Conservation (phyloP, 2,329 filamentous ascomycete species). For the Xylariaceae sp. region DNA sequence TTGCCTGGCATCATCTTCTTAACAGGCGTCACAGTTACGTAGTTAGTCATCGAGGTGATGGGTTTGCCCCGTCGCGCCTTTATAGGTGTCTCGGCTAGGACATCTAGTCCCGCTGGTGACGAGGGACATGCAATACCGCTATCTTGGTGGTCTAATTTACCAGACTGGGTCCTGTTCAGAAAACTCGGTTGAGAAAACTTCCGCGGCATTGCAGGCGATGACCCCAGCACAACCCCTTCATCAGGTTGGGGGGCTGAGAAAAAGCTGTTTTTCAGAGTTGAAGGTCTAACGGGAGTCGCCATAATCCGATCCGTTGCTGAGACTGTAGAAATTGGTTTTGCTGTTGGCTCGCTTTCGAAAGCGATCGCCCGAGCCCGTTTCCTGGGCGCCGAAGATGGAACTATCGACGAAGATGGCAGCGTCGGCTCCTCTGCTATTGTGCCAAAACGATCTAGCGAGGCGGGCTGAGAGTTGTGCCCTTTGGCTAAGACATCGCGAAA, state of each 20-base stretch:
- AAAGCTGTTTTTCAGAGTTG: constrained; percentile 16
- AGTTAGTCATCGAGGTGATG: constrained; percentile 19
- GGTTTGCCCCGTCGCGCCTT: constrained; percentile 25
- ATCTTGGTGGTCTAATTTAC: constrained; percentile 21
- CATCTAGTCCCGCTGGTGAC: constrained; percentile 22
- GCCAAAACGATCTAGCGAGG: constrained; percentile 19
- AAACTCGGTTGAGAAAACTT: constrained; percentile 22
- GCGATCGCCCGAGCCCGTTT: constrained; percentile 31
- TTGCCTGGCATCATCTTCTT: constrained; percentile 21
- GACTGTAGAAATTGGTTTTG: constrained; percentile 25
- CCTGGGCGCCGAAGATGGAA: constrained; percentile 38
- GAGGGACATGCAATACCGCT: constrained; percentile 31
- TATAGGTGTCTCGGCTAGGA: constrained; percentile 35
- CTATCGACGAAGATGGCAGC: constrained; percentile 36
- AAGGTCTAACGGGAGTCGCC: constrained; percentile 25
- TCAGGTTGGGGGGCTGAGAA: constrained; percentile 23
- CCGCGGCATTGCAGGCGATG: constrained; percentile 28
- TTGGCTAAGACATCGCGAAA: constrained; percentile 45
- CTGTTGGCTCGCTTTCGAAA: constrained; percentile 31
- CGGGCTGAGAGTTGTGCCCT: constrained; percentile 26
- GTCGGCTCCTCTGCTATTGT: constrained; percentile 24
- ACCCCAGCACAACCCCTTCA: constrained; percentile 28
- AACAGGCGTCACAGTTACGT: constrained; percentile 23
- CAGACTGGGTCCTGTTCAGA: constrained; percentile 12
- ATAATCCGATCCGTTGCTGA: constrained; percentile 15